These are phyloP conservation scores for Nitzschia putrida DNA, from an alignment of 108 stramenopile species.

Conservation along the genomic window DNA sequence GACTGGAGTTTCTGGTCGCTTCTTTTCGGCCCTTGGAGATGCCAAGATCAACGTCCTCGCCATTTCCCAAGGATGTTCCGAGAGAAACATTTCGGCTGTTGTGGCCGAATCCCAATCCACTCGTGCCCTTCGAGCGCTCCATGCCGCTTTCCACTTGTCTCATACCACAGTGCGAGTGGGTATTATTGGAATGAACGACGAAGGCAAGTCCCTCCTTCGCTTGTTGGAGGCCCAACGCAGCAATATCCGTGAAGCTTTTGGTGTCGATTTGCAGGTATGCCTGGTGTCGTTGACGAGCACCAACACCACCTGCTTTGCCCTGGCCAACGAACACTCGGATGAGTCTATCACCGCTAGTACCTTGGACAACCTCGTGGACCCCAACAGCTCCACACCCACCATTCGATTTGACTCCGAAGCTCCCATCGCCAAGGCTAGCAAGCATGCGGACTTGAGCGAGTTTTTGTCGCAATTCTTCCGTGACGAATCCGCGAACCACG, in stretches of 20 bases:
- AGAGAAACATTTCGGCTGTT: slow-evolving; percentile 86
- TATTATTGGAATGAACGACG: slow-evolving; percentile 63
- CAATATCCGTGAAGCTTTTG: slow-evolving; percentile 53
- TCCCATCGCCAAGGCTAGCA: slow-evolving; percentile 12
- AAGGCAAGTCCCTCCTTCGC: slow-evolving; percentile 59
- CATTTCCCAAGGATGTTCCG: slow-evolving; percentile 79
- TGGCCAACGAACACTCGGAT: slow-evolving; percentile 44
- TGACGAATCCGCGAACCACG: slow-evolving; percentile 53
- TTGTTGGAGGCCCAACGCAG: slow-evolving; percentile 62
- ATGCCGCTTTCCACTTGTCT: slow-evolving; percentile 82
- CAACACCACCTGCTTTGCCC: slow-evolving; percentile 30
- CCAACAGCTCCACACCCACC: not conserved
- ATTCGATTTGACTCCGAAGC: slow-evolving; percentile 23
- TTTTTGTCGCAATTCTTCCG: slow-evolving; percentile 39
- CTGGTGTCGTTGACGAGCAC: slow-evolving; percentile 41
- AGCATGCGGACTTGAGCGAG: slow-evolving; percentile 24
- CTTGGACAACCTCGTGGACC: slow-evolving; percentile 16
- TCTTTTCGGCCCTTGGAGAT: slow-evolving; percentile 84
- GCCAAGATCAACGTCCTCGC: slow-evolving; percentile 86
- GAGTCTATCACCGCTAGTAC: slow-evolving; percentile 55
- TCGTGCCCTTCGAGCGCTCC: slow-evolving; percentile 82
- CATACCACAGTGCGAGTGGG: slow-evolving; percentile 70
- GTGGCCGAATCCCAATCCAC: slow-evolving; percentile 63
- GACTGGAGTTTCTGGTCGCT: slow-evolving; percentile 79
- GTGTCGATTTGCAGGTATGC: slow-evolving; percentile 73